Percentiles rank a stretch among this genome's conserved stretches.
These are phyloP conservation scores for Stachybotrys chlorohalonatus DNA, from an alignment of 2,329 filamentous ascomycete genomes.

Conservation along the genomic window DNA sequence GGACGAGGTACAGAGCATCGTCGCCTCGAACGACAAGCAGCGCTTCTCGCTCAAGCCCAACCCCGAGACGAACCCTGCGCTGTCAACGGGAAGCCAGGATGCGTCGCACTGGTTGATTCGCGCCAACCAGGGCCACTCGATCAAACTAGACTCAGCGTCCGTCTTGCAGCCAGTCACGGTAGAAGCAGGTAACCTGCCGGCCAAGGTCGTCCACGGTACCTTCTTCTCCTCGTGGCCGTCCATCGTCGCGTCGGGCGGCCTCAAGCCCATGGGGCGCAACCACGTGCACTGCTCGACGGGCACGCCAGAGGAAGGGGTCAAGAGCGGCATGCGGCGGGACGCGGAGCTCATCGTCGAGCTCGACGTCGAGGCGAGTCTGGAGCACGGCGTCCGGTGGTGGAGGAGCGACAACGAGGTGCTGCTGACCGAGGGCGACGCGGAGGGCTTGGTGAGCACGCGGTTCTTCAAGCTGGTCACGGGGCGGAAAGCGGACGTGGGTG, in stretches of 20 bases:
- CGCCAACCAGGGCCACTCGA: constrained; percentile 89
- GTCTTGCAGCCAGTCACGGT: constrained; percentile 61
- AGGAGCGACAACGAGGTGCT: constrained; percentile 70
- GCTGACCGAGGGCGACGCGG: constrained; percentile 49
- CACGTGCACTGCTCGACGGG: constrained; percentile 87
- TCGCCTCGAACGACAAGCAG: constrained; percentile 77
- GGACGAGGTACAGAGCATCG: constrained; percentile 60
- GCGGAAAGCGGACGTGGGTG: constrained; percentile 46
- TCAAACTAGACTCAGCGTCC: constrained; percentile 62
- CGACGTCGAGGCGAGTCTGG: constrained; percentile 59
- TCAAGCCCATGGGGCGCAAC: constrained; percentile 73
- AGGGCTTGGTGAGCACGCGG: constrained; percentile 53
- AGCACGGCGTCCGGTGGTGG: constrained; percentile 62
- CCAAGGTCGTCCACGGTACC: constrained; percentile 75
- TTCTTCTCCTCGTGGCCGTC: constrained; percentile 70
- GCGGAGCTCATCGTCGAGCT: constrained; percentile 73
- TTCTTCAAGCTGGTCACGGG: constrained; percentile 67
- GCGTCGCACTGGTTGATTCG: constrained; percentile 74
- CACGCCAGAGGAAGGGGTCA: constrained; percentile 50
- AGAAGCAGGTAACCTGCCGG: constrained; percentile 48
- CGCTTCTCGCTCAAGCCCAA: constrained; percentile 70
- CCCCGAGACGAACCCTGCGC: constrained; percentile 14
- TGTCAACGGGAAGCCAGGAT: constrained; percentile 25
- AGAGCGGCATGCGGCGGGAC: constrained; percentile 73
- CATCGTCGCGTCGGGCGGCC: constrained; percentile 68